phyloP scores from a whole-genome alignment of 2,329 filamentous ascomycete genomes.

The Blastomyces percursus region DNA sequence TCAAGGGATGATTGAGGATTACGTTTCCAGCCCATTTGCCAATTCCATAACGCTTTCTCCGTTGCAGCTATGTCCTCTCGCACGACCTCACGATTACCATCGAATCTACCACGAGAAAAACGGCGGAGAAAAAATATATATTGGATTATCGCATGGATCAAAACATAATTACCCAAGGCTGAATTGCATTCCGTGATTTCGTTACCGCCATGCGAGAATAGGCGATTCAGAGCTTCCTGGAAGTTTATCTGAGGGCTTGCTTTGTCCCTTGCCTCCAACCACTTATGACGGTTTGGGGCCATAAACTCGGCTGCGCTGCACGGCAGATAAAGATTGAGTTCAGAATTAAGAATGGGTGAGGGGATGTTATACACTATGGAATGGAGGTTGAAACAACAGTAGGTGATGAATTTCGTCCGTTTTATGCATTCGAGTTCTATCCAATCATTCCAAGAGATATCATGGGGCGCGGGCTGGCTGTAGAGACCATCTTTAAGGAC shows the following conservation, averaged over 20 bases:
- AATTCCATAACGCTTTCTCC: slow-evolving; percentile 35
- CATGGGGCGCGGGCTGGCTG: slow-evolving; percentile 27
- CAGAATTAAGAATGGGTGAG: slow-evolving; percentile 45
- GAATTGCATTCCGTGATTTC: slow-evolving; percentile 34
- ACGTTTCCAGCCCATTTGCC: slow-evolving; percentile 31
- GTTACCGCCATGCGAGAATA: slow-evolving; percentile 25
- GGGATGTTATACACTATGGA: slow-evolving; percentile 53
- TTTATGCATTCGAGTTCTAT: slow-evolving; percentile 41
- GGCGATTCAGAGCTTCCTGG: slow-evolving; percentile 35
- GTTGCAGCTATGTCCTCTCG: slow-evolving; percentile 32
- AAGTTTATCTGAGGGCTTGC: slow-evolving; percentile 20
- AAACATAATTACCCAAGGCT: slow-evolving; percentile 44
- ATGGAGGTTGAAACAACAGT: slow-evolving; percentile 50
- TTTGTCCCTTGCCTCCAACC: slow-evolving; percentile 30
- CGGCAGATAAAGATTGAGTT: slow-evolving; percentile 45
- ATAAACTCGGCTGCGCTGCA: slow-evolving; percentile 46
- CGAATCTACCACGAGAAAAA: slow-evolving; percentile 26
- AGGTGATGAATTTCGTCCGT: slow-evolving; percentile 46
- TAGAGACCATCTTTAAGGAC: slow-evolving; percentile 43
- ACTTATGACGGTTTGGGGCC: slow-evolving; percentile 41
- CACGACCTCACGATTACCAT: slow-evolving; percentile 23
- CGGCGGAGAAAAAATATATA: slow-evolving; percentile 44
- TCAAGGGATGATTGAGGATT: slow-evolving; percentile 31
- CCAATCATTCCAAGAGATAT: slow-evolving; percentile 46
- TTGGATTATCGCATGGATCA: slow-evolving; percentile 45